These are phyloP conservation scores for Fusarium denticulatum DNA, from an alignment of 2,329 filamentous ascomycete genomes.

Conservation along the genomic window DNA sequence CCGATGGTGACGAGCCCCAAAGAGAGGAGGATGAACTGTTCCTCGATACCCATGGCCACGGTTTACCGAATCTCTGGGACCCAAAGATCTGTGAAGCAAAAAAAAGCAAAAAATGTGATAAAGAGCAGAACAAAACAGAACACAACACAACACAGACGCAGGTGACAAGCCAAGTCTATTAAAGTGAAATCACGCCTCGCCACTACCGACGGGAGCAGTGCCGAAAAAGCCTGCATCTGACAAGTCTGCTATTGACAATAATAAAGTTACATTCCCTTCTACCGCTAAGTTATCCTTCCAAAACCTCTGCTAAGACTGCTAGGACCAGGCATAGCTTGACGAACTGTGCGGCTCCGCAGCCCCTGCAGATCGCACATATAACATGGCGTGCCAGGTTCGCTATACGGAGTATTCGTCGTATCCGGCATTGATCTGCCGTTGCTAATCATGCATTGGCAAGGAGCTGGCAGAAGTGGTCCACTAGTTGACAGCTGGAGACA, in stretches of 20 bases:
- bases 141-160: neutral
- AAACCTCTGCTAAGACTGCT: neutral
- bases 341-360: constrained; percentile 1
- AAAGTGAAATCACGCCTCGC: neutral
- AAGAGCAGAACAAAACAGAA: neutral
- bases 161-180: neutral
- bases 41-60: constrained; percentile 29
- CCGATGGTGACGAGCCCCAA: constrained; percentile 32
- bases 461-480: neutral
- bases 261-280: neutral
- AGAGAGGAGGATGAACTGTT: constrained; percentile 36
- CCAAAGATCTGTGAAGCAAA: neutral
- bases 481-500: neutral
- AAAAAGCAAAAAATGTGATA: neutral
- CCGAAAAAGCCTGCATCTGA: neutral
- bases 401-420: neutral
- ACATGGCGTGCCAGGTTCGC: neutral
- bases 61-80: neutral
- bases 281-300: neutral
- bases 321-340: neutral
- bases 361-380: neutral
- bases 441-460: neutral
- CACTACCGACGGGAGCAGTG: neutral
- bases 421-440: neutral
- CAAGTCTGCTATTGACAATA: neutral